Evolutionary conservation across 2,329 filamentous ascomycete species (phyloP).

Genomic region (Helicocarpus griseus): DNA sequence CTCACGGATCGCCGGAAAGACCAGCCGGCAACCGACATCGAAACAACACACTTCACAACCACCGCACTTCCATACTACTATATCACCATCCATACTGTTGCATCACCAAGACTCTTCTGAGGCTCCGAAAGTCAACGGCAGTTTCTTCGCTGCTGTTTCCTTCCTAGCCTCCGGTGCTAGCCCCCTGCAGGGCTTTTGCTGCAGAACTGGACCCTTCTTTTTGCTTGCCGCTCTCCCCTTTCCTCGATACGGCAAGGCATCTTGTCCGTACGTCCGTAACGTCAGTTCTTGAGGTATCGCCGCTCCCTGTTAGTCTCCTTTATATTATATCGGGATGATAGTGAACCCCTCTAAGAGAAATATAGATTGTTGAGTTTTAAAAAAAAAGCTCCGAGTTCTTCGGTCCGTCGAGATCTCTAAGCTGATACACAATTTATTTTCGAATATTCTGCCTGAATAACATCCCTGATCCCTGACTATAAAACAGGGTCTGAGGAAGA

Average conservation of each 20-base stretch:
- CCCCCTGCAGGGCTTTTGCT: not conserved
- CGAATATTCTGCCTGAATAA: too few relatives aligned
- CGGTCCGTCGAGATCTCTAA: not conserved
- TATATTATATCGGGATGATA: not conserved
- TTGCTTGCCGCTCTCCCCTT: not conserved
- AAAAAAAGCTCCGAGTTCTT: too few relatives aligned
- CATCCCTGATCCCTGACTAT: not conserved
- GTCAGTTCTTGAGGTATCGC: too few relatives aligned
- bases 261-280: too few relatives aligned
- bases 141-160: not conserved
- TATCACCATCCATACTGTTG: not conserved
- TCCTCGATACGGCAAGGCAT: not conserved
- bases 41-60: too few relatives aligned
- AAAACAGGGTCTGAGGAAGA: not conserved
- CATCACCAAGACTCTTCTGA: not conserved
- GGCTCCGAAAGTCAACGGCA: not conserved
- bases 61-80: not conserved
- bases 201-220: not conserved
- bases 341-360: too few relatives aligned
- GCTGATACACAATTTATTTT: not conserved
- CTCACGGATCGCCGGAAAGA: not conserved
- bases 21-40: too few relatives aligned
- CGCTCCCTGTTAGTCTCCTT: not conserved
- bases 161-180: not conserved
- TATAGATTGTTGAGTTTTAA: too few relatives aligned